Base-by-base conservation (phyloP, 2,329 filamentous ascomycete genomes). In the Lecanicillium sp. region DNA sequence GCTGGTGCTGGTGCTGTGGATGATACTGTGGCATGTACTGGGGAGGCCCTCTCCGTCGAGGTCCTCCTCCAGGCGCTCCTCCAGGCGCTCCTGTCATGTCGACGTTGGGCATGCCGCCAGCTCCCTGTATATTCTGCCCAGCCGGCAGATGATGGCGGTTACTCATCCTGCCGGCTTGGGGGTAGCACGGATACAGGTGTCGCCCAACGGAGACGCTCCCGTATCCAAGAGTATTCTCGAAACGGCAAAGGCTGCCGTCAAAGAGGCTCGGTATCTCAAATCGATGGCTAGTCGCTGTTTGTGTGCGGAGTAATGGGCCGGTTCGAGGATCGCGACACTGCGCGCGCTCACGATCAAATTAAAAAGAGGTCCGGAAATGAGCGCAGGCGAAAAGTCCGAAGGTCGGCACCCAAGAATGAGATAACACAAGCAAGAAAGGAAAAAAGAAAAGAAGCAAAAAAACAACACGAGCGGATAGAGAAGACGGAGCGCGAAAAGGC, bases 151-250 rank as follows among this genome's bases (percentile, higher is more conserved):
- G 78, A 80, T 83, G 78, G 73, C 70, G 73, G 65, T 70, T 70
- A 68, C 79, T 83, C 81, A 86, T 86, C 80, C 73, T 85, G 75
- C 76, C 78, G 77, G 75, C 74, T 65, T 75, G 71, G 73, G 74
- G 60, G 51, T 54, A 43, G 45, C 45, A 43, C 42, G 35, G 41
- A 40, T 36, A 28, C 30, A 43, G 43, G 44, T 45, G 40, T 29
- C 40, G 31, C 32, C 27, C 35, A 42, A 31, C 19, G 18, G 40
- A 40, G 37, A 37, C 41, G 31, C 27, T 33, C 28, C 37, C 41
- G 41, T 38, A 37, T 40, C 33, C 25, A 35, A 20, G 29, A n/a
- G 15, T 18, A 22, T 8, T 41, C 12, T 30, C 9, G 34, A 27
- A 30, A 29, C 34, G 22, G 22, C 22, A n/a, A n/a, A n/a, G n/a